Evolutionary conservation across 2,329 filamentous ascomycete genomes (phyloP), one percentile per base, ranked within the genome.

Genomic region (Fusarium burgessii): DNA sequence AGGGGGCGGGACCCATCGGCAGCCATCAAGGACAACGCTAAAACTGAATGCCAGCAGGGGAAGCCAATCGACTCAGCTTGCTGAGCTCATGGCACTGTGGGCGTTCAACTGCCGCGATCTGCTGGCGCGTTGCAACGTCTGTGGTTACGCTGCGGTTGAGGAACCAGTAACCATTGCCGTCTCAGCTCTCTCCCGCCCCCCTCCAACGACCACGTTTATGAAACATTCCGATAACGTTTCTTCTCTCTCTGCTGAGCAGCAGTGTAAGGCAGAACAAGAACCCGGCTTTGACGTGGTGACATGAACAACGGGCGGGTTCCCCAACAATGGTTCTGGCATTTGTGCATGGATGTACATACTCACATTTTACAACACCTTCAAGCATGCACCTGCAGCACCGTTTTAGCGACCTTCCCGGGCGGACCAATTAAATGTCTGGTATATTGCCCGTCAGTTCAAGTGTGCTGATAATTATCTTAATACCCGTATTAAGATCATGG

Each of bases 1-100:
- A 73, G 64, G 74, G 74, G 72, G 70, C 72, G 74, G 74, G 74
- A 74, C 74, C 71, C 69, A 68, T 76, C 74, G 73, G 74, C 72
- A 76, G 73, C 72, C 54, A 74, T 64, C 56, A 62, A 70, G 71
- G 64, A 68, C 46, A 62, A 62, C 71, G 72, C 63, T 76, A 72
- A 74, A 71, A 73, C 70, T 58, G 46, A 59, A 71, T 55, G 52
- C 71, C 66, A 64, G 62, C 56, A 65, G 59, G 65, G 50, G 58
- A 68, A 66, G 62, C 66, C 71, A 62, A 61, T 71, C 49, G 71
- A 62, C 60, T 70, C 65, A 68, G 69, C 67, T 70, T 62, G 66
- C 65, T 71, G 60, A 58, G 58, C 65, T 74, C 59, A 68, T 66
- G 58, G 55, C 57, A 71, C 71, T 58, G 73, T 75, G 63, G 71